These are phyloP conservation scores for Sporothrix variecibatus DNA, from an alignment of 2,329 filamentous ascomycete genomes.

Conservation along the genomic window DNA sequence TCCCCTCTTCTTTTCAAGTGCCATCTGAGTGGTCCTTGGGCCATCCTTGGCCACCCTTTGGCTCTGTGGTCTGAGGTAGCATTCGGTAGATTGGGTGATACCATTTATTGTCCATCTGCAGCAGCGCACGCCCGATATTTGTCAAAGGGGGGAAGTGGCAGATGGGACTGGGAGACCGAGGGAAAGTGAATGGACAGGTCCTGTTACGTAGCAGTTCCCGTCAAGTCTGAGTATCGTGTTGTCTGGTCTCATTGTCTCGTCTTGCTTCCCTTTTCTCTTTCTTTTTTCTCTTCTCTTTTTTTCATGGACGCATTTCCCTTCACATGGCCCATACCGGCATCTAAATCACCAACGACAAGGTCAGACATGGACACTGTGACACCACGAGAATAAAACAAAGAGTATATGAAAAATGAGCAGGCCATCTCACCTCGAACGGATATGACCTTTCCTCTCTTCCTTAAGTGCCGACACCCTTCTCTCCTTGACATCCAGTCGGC, in stretches of 20 bases:
- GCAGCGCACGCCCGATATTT: not conserved
- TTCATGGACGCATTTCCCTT: too few species aligned
- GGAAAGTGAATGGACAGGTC: not conserved
- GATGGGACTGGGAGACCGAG: not conserved
- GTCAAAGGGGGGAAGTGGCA: not conserved
- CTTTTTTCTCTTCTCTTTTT: too few species aligned
- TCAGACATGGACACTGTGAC: not conserved
- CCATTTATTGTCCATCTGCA: not conserved
- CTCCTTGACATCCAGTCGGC: not conserved
- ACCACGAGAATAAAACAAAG: not conserved
- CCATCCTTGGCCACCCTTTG: not conserved
- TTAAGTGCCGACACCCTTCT: not conserved
- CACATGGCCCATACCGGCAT: not conserved
- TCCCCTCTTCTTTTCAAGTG: not conserved
- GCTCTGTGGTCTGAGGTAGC: conserved; percentile 11
- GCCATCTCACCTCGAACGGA: not conserved
- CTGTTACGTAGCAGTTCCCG: not conserved
- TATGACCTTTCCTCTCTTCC: not conserved
- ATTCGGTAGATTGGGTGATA: conserved; percentile 22
- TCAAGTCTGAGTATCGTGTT: not conserved
- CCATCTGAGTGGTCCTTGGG: not conserved
- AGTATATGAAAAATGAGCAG: too few species aligned
- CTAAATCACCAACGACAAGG: not conserved
- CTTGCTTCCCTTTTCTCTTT: too few species aligned
- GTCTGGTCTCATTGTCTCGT: not conserved